Evolutionary conservation across 2,329 filamentous ascomycete genomes (phyloP), one percentile per base, ranked within the genome.

Genomic region (Aspergillus tanneri): DNA sequence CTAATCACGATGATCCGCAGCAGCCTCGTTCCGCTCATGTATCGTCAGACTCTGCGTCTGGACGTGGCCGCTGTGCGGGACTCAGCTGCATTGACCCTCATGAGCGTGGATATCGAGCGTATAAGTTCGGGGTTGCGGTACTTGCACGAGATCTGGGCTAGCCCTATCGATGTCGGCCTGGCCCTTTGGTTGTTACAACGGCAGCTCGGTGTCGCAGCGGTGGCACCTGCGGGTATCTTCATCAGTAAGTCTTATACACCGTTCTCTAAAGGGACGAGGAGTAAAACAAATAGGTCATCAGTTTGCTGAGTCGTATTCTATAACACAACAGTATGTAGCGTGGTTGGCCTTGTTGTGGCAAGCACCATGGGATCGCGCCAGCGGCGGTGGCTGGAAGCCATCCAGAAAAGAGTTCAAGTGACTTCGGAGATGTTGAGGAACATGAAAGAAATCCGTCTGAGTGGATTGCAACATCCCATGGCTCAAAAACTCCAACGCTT

Each of bases 401-500:
- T 65, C 6, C 59, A 68, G 34, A 58, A 48, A 16, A 52, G 65
- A 8, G 58, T 67, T 22, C 57, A 56, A 18, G 41, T 59, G 12
- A 68, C 63, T 1, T 53, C 64, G 8, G 58, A 49, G 2, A 57
- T 64, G 18, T 62, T 74, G 19, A 56, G 59, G 2, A 62, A 60
- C 40, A 72, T 75, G 62, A 74, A 72, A 50, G 36, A 25, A n/a
- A 53, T 75, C 27, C 71, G 69, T 43, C 69, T 74, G 37, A 65
- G 65, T 1, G 72, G 71, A 2, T 57, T 75, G 9, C 47, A 66
- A 4, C 56, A 41, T 12, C 49, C 62, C 4, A 50, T 72, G 1
- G 57, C 59, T 16, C 46, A 54, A 2, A 52, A 64, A 2, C 58
- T 74, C 3, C 68, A 73, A 43, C 50, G 47, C 1, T 48, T 72